These are phyloP conservation scores for Lanmaoa pseudosensibilis DNA, from an alignment of 768 basidiomycete species.

Conservation along the genomic window DNA sequence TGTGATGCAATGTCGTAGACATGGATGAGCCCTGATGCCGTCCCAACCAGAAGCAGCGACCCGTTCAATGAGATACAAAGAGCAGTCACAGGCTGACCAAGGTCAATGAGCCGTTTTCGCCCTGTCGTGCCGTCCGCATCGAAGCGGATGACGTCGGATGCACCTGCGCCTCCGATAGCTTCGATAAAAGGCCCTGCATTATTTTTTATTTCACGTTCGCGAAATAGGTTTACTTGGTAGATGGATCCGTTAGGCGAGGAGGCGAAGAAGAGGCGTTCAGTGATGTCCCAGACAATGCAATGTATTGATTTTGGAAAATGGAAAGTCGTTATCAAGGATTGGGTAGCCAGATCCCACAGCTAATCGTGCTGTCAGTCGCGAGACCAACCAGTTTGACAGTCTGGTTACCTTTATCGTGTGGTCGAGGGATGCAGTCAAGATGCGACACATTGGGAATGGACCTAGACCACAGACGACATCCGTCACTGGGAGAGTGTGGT, in stretches of 20 bases:
- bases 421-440: slow-evolving; percentile 82
- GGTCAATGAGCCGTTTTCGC: slow-evolving; percentile 64
- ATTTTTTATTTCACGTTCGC: slow-evolving; percentile 54
- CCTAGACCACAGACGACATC: slow-evolving; percentile 82
- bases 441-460: slow-evolving; percentile 69
- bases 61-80: slow-evolving; percentile 77
- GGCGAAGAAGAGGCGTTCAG: slow-evolving; percentile 88
- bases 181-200: slow-evolving; percentile 51
- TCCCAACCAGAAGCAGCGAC: slow-evolving; percentile 81
- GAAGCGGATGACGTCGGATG: slow-evolving; percentile 69
- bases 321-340: slow-evolving; percentile 80
- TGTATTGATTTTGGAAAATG: slow-evolving; percentile 78
- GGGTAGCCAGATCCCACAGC: slow-evolving; percentile 81
- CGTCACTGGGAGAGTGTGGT: slow-evolving; percentile 90
- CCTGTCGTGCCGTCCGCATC: slow-evolving; percentile 47
- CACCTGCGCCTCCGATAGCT: slow-evolving; percentile 74
- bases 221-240: slow-evolving; percentile 78
- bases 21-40: slow-evolving; percentile 67
- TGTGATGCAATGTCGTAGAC: slow-evolving; percentile 89
- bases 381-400: slow-evolving; percentile 12
- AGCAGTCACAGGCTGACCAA: slow-evolving; percentile 68
- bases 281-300: slow-evolving; percentile 72
- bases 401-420: slow-evolving; percentile 82
- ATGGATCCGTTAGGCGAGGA: slow-evolving; percentile 74
- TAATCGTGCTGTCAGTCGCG: slow-evolving; percentile 30